phyloP scores from a whole-genome alignment of 129 eudicot species.

The Saposhnikovia divaricata region DNA sequence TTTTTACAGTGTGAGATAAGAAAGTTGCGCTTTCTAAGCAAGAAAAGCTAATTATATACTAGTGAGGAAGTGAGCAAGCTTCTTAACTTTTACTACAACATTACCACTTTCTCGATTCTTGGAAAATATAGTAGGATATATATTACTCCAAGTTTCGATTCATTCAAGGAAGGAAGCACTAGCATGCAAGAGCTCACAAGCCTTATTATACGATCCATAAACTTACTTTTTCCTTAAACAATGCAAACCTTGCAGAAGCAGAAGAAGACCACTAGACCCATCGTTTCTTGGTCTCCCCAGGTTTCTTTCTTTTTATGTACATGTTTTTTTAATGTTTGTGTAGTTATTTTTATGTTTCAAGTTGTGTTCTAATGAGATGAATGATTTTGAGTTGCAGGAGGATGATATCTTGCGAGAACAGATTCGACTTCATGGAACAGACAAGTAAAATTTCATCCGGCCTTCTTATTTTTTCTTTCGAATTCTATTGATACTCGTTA shows the following conservation, averaged over 20 bases:
- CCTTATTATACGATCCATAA: neutral
- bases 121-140: neutral
- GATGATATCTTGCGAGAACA: constrained; percentile 83
- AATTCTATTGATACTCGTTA: too few relatives aligned
- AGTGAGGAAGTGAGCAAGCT: neutral
- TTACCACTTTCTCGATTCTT: constrained; percentile 23
- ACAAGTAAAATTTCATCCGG: constrained; percentile 39
- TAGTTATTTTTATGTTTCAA: neutral
- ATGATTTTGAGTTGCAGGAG: constrained; percentile 44
- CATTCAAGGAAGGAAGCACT: constrained; percentile 5
- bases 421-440: constrained; percentile 71
- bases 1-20: neutral
- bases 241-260: constrained; percentile 27
- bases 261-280: constrained; percentile 41
- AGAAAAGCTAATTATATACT: neutral
- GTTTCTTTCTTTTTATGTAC: constrained; percentile 21
- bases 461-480: neutral
- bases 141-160: constrained; percentile 1
- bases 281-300: constrained; percentile 96
- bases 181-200: constrained; percentile 45
- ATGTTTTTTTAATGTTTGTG: neutral
- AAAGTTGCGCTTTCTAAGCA: neutral
- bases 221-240: neutral
- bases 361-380: neutral
- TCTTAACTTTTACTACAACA: neutral